Evolutionary conservation across 768 basidiomycete genomes (phyloP).

Genomic region (Kondoa subrosea): DNA sequence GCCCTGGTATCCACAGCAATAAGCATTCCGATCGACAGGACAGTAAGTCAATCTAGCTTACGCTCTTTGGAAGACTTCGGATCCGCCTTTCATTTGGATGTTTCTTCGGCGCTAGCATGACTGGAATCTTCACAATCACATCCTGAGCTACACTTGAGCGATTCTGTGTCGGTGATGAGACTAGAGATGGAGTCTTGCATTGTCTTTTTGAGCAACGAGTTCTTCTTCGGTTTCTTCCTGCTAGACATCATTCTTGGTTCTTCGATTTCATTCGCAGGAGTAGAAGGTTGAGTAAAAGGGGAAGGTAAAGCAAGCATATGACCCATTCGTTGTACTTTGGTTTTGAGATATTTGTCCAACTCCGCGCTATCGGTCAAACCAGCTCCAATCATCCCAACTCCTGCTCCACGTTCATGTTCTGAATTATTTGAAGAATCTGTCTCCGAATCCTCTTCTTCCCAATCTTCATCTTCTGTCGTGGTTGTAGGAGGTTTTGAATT

Average conservation of each 20-base stretch:
- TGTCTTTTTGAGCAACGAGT: no score
- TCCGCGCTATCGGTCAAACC: slow-evolving; percentile 62
- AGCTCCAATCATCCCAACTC: slow-evolving; percentile 66
- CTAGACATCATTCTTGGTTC: not conserved
- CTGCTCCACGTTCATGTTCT: slow-evolving; percentile 31
- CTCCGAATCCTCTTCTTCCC: slow-evolving; percentile 2
- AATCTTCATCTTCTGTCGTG: slow-evolving; percentile 1
- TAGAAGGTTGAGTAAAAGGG: slow-evolving; percentile 13
- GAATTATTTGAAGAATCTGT: not conserved
- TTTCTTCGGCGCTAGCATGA: no score
- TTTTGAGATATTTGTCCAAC: slow-evolving; percentile 82
- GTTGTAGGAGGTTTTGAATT: not conserved
- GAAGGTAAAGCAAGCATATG: slow-evolving; percentile 53
- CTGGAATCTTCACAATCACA: no score
- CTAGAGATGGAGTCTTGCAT: no score
- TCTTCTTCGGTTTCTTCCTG: no score
- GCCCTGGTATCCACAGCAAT: no score
- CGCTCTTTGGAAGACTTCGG: no score
- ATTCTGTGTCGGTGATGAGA: no score
- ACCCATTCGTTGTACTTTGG: slow-evolving; percentile 94
- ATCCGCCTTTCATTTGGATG: no score
- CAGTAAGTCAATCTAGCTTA: no score
- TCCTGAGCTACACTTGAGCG: no score
- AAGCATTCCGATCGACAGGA: no score
- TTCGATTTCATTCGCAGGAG: not conserved